These are phyloP conservation scores for Baorangia bicolor DNA, from an alignment of 768 basidiomycete species.

Conservation along the genomic window DNA sequence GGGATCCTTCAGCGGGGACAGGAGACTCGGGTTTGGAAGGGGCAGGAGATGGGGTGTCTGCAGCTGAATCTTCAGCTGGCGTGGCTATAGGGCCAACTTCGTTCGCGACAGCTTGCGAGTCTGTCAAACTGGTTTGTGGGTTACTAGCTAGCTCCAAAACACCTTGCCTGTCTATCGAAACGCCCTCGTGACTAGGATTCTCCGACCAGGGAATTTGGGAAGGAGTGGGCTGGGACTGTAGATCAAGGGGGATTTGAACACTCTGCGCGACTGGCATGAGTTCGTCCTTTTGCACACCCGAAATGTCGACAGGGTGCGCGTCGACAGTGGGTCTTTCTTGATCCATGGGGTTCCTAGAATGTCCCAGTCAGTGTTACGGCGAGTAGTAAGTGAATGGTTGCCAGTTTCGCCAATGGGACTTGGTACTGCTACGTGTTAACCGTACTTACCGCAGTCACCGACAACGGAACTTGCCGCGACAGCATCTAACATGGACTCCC, in stretches of 20 bases:
- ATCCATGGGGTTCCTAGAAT: slow-evolving; percentile 15
- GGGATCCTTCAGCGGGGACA: slow-evolving; percentile 1
- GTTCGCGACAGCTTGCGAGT: slow-evolving; percentile 4
- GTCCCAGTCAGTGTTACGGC: neutral
- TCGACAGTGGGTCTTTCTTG: slow-evolving; percentile 10
- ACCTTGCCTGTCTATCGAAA: neutral
- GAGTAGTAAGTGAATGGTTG: neutral
- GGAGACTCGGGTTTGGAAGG: slow-evolving; percentile 1
- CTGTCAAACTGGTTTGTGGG: neutral
- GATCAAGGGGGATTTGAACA: neutral
- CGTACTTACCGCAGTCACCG: neutral
- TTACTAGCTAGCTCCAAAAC: neutral
- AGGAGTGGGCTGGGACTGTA: slow-evolving; percentile 4
- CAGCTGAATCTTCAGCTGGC: neutral
- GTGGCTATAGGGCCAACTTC: neutral
- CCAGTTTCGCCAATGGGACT: neutral
- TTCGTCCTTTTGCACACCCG: slow-evolving; percentile 4
- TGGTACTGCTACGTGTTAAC: neutral
- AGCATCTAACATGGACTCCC: slow-evolving; percentile 8
- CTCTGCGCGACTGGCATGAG: slow-evolving; percentile 8
- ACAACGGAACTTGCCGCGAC: slow-evolving; percentile 30
- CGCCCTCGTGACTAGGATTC: neutral
- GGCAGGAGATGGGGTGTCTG: slow-evolving; percentile 10
- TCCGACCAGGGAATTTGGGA: slow-evolving; percentile 1
- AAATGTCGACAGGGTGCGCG: slow-evolving; percentile 1